Evolutionary conservation across 1,284 basidiomycete genomes (phyloP).

Genomic region (Crepidotus sp.): DNA sequence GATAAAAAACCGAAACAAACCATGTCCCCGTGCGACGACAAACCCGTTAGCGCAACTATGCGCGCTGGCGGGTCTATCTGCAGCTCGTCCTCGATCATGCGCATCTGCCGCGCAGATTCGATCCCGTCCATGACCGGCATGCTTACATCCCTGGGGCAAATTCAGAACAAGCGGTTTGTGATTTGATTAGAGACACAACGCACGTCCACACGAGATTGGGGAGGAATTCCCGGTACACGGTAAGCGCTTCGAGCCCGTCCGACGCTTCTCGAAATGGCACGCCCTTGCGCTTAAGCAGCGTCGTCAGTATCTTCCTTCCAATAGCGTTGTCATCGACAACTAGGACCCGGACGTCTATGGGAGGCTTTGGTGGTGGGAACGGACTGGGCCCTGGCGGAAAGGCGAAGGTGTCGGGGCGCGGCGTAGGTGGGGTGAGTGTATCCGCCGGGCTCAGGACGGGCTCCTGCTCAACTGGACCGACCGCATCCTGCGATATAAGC

Average conservation of each 20-base stretch:
- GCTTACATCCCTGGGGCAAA: background rate
- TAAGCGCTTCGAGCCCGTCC: slow-evolving; percentile 6
- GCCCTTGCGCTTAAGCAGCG: slow-evolving; percentile 7
- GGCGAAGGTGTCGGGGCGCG: background rate
- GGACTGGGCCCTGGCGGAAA: background rate
- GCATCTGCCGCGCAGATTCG: slow-evolving; percentile 7
- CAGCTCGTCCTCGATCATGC: slow-evolving; percentile 8
- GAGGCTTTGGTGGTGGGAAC: background rate
- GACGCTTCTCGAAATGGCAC: slow-evolving; percentile 7
- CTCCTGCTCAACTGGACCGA: background rate
- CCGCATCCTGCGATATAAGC: slow-evolving; percentile 2
- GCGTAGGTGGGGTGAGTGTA: background rate
- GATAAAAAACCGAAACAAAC: background rate
- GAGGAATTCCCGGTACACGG: slow-evolving; percentile 6
- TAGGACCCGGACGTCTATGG: background rate
- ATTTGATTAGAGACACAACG: background rate
- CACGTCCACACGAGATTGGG: slow-evolving; percentile 12
- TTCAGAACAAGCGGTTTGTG: background rate
- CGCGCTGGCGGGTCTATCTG: background rate
- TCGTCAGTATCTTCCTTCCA: slow-evolving; percentile 8
- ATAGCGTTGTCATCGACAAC: slow-evolving; percentile 10
- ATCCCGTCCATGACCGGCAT: slow-evolving; percentile 13
- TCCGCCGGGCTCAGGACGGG: background rate
- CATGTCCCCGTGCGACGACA: slow-evolving; percentile 10
- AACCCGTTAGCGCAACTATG: slow-evolving; percentile 8